Conservation (phyloP, 495 filamentous ascomycete genomes). For the Physcia stellaris region DNA sequence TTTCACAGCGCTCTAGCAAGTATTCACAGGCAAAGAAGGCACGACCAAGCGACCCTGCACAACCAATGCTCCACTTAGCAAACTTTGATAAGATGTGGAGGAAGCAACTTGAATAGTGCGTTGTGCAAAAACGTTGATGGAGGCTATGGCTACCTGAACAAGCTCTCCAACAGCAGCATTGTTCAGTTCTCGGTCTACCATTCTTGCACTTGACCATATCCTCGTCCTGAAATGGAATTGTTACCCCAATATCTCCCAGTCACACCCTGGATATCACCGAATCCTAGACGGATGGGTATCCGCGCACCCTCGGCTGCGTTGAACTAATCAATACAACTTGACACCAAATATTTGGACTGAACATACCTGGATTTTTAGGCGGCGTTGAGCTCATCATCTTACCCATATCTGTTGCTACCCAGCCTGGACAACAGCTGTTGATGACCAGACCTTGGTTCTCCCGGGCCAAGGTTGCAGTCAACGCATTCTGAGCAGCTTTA, state of each 20-base stretch:
- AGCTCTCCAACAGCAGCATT: too few species aligned
- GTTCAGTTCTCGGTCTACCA: too few species aligned
- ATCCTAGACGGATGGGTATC: slow-evolving; percentile 6
- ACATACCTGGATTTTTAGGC: slow-evolving; percentile 4
- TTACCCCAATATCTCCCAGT: slow-evolving; percentile 9
- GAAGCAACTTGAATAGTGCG: too few species aligned
- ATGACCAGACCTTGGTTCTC: slow-evolving; percentile 14
- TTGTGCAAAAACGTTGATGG: too few species aligned
- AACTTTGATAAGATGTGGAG: too few species aligned
- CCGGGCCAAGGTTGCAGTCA: slow-evolving; percentile 16
- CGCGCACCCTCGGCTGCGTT: slow-evolving; percentile 4
- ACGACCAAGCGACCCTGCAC: too few species aligned
- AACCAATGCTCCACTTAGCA: too few species aligned
- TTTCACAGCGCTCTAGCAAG: too few species aligned
- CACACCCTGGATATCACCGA: slow-evolving; percentile 5
- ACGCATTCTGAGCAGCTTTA: slow-evolving; percentile 20
- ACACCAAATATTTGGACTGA: neutral
- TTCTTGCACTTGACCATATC: slow-evolving; percentile 5
- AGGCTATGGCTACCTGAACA: too few species aligned
- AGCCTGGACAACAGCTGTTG: slow-evolving; percentile 25
- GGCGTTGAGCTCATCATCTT: slow-evolving; percentile 3
- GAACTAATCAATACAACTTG: neutral
- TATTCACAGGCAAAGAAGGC: too few species aligned
- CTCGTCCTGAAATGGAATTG: neutral
- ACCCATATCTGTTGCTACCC: slow-evolving; percentile 12